These are phyloP conservation scores for Aspergillus hancockii DNA, from an alignment of 495 filamentous ascomycete species.

Conservation along the genomic window DNA sequence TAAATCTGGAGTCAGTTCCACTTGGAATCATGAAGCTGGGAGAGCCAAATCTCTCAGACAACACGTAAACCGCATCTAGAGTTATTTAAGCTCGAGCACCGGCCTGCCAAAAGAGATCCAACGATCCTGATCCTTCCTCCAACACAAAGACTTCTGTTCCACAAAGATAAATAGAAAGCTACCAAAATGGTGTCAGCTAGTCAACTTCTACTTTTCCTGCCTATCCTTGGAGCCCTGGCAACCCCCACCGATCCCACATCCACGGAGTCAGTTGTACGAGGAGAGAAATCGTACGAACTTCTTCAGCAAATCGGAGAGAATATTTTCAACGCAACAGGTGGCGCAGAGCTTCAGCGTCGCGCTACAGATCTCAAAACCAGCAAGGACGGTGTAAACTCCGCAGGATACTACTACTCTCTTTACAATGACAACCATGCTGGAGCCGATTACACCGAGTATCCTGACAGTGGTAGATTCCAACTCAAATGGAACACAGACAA, in stretches of 20 bases:
- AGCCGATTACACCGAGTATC: conserved; percentile 4
- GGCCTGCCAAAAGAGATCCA: too few species aligned
- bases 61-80: too few species aligned
- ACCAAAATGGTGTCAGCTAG: not conserved
- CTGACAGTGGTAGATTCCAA: not conserved
- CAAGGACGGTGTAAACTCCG: conserved; percentile 1
- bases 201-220: not conserved
- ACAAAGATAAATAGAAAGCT: too few species aligned
- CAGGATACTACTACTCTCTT: conserved; percentile 6
- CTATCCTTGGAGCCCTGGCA: not conserved
- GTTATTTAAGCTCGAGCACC: too few species aligned
- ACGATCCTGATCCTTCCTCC: too few species aligned
- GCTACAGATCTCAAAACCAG: conserved; percentile 17
- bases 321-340: too few species aligned
- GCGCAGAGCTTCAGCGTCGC: not conserved
- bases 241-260: not conserved
- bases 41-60: too few species aligned
- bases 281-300: not conserved
- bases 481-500: not conserved
- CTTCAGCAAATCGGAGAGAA: not conserved
- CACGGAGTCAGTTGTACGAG: not conserved
- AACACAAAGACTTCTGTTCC: too few species aligned
- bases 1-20: too few species aligned
- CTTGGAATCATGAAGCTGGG: too few species aligned
- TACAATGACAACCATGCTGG: conserved; percentile 8